Conservation (phyloP, 148 eudicot species). For the Vaccinium myrtillus region DNA sequence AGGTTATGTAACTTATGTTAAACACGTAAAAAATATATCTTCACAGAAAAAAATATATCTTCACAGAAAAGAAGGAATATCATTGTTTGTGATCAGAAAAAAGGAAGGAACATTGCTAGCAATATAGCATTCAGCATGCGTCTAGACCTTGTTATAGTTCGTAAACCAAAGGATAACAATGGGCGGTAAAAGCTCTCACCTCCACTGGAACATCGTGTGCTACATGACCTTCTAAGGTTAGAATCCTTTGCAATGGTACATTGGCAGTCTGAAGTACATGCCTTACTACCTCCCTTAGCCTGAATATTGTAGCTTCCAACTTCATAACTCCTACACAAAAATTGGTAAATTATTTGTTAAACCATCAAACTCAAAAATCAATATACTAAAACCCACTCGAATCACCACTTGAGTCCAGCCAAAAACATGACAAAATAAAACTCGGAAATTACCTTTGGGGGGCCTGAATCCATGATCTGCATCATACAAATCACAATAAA, state of each 20-base stretch:
- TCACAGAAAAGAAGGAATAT: neutral
- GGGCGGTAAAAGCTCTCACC: constrained; percentile 36
- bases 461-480: too few relatives aligned
- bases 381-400: too few relatives aligned
- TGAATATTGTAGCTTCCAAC: constrained; percentile 87
- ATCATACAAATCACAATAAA: too few relatives aligned
- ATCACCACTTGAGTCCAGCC: too few relatives aligned
- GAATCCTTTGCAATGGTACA: constrained; percentile 76
- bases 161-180: neutral
- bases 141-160: neutral
- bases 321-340: constrained; percentile 70
- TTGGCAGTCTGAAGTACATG: constrained; percentile 94
- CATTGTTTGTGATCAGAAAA: neutral
- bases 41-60: too few relatives aligned
- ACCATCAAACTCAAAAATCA: too few relatives aligned
- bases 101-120: neutral
- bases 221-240: constrained; percentile 79
- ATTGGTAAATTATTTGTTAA: neutral
- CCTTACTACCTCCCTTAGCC: constrained; percentile 90
- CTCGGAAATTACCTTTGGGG: too few relatives aligned
- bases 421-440: too few relatives aligned
- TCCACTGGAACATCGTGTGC: constrained; percentile 78
- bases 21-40: too few relatives aligned
- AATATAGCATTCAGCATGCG: neutral
- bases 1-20: too few relatives aligned